These are phyloP conservation scores for Dothideomycetes sp. DNA, from an alignment of 2,329 filamentous ascomycete genomes.

Conservation along the genomic window DNA sequence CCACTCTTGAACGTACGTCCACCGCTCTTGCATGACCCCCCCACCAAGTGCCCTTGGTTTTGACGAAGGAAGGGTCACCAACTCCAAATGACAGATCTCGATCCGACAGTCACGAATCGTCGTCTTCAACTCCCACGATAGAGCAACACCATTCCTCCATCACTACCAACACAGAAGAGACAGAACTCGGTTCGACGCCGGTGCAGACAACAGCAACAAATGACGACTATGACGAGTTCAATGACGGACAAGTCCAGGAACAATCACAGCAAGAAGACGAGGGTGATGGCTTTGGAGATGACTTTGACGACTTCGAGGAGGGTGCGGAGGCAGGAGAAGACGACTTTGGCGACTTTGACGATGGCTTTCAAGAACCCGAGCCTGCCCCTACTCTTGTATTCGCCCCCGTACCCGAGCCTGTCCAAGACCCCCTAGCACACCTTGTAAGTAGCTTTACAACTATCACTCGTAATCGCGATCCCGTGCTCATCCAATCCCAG, in stretches of 20 bases:
- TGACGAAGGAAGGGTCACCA: constrained; percentile 52
- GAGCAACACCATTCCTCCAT: constrained; percentile 3
- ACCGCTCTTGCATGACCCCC: constrained; percentile 3
- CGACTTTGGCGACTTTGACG: constrained; percentile 43
- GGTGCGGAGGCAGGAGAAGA: constrained; percentile 31
- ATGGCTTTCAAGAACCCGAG: constrained; percentile 28
- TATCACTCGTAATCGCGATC: too few species aligned
- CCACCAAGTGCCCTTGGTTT: constrained; percentile 22
- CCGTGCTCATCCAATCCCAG: constrained; percentile 5
- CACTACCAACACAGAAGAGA: too few species aligned
- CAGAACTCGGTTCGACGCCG: too few species aligned
- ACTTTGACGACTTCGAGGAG: constrained; percentile 55
- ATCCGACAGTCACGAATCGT: constrained; percentile 11
- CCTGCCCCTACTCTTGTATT: constrained; percentile 12
- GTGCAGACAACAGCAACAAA: constrained; percentile 49
- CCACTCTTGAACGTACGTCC: constrained; percentile 46
- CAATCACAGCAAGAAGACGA: constrained; percentile 18
- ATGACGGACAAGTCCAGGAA: background rate
- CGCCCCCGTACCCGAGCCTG: constrained; percentile 26
- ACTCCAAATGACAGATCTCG: constrained; percentile 38
- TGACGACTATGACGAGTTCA: constrained; percentile 30
- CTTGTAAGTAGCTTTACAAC: constrained; percentile 34
- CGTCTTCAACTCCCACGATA: background rate
- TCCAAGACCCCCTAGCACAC: constrained; percentile 29
- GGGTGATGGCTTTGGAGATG: constrained; percentile 61